phyloP scores from a whole-genome alignment of 306 rosid genomes.

The Luffa acutangula region DNA sequence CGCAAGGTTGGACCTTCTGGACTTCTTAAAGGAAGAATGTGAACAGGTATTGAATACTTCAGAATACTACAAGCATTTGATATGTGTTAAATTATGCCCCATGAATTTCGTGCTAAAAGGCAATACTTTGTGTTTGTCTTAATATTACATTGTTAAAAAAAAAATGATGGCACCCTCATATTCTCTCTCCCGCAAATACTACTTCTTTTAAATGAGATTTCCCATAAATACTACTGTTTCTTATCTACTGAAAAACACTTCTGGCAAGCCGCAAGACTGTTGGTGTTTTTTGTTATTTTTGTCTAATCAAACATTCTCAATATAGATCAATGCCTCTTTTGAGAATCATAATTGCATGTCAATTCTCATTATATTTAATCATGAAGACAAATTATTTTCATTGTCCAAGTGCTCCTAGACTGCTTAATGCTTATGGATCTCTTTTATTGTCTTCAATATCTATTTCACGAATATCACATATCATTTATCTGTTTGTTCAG shows the following conservation, averaged over 20 bases:
- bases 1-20: constrained; percentile 80
- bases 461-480: not conserved
- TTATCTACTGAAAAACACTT: not conserved
- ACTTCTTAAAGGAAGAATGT: constrained; percentile 86
- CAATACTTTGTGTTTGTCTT: no score
- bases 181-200: not conserved
- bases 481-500: not conserved
- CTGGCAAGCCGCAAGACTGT: not conserved
- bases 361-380: not conserved
- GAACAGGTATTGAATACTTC: constrained; percentile 60
- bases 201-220: no score
- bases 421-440: not conserved
- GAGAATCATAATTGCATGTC: not conserved
- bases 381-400: not conserved
- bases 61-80: not conserved
- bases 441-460: not conserved
- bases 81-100: not conserved
- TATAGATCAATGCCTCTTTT: not conserved
- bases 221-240: not conserved
- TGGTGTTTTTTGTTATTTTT: not conserved
- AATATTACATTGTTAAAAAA: no score
- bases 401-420: not conserved
- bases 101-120: not conserved
- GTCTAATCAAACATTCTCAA: not conserved
- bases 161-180: no score